Conservation (phyloP, 768 basidiomycete genomes). For the Kwoniella mangroviensis region DNA sequence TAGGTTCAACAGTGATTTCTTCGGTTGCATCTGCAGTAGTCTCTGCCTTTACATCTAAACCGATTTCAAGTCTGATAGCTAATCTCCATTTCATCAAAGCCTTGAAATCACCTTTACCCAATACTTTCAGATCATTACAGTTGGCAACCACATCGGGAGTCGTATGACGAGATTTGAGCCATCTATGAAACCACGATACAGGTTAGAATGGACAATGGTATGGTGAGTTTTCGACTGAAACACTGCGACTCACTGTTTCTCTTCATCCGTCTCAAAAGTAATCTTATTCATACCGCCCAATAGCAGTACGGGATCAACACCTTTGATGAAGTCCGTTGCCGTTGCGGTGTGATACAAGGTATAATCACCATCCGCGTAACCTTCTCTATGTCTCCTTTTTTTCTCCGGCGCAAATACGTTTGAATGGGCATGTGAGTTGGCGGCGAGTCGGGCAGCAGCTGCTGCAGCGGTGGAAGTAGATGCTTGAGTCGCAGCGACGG, state of each 20-base stretch:
- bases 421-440: slow-evolving; percentile 69
- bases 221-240: slow-evolving; percentile 5
- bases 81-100: slow-evolving; percentile 86
- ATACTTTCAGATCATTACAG: slow-evolving; percentile 88
- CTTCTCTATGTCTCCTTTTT: slow-evolving; percentile 87
- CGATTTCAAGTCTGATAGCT: slow-evolving; percentile 85
- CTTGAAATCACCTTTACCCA: slow-evolving; percentile 98
- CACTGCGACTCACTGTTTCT: slow-evolving; percentile 68
- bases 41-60: slow-evolving; percentile 78
- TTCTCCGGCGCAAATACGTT: slow-evolving; percentile 98
- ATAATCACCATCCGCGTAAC: slow-evolving; percentile 93
- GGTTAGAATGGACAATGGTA: background rate
- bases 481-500: slow-evolving; percentile 27
- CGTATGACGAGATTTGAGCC: slow-evolving; percentile 74
- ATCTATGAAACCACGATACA: slow-evolving; percentile 60
- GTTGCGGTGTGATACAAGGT: slow-evolving; percentile 77
- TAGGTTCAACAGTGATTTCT: slow-evolving; percentile 60
- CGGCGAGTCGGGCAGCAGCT: slow-evolving; percentile 63
- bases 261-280: slow-evolving; percentile 77
- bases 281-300: slow-evolving; percentile 76
- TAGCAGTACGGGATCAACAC: slow-evolving; percentile 73
- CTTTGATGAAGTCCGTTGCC: slow-evolving; percentile 73
- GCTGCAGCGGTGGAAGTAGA: slow-evolving; percentile 50
- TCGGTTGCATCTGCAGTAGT: slow-evolving; percentile 77
- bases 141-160: slow-evolving; percentile 79